Base-by-base conservation (phyloP, 225 moss, liverwort and hornwort species). In the Neckera pumila region DNA sequence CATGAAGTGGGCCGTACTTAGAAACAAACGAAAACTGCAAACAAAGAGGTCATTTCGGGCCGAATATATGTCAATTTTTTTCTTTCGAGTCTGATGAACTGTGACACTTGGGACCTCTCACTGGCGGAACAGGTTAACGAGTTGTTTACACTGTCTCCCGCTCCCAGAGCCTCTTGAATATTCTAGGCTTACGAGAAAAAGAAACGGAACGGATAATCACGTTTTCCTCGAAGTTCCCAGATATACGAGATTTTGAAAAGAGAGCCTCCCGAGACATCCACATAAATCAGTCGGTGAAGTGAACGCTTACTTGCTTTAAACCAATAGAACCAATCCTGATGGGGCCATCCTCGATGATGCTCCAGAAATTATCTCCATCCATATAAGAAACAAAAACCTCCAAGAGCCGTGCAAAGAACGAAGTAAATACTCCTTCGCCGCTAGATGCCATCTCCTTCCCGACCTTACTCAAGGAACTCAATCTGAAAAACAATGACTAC, bases 301-400 rank as follows among this genome's bases (percentile, higher is more conserved):
- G 18, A 66, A 61, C 60, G 59, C 93, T 95, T 93, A 96, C 96
- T 93, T 97, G 92, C 84, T 94, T 90, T 33, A 98, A 80, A 87
- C 94, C 98, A 88, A 90, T 87, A 22, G 97, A 93, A 79, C 98
- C 98, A 88, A 98, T 92, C n/a, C 86, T 89, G 40, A 69, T 82
- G 69, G 96, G 95, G 12, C 95, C 94, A 81, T 96, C 96, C 87
- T 98, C 98, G 64, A 98, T 89, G 43, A 90, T 81, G 59, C 85
- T 92, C 98, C 94, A 97, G 42, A 98, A 96, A 54, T 92, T 87
- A 57, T 91, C 96, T 58, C 90, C 89, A 28, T 93, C 92, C 87
- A 98, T 75, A 49, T 91, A 93, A 38, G 90, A 87, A 76, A 97
- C 92, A 57, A 97, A 90, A 67, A 93, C 92, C 84, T 98, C 97